Evolutionary conservation across 1,284 basidiomycete genomes (phyloP).

Genomic region (Pyrrhoderma noxium): DNA sequence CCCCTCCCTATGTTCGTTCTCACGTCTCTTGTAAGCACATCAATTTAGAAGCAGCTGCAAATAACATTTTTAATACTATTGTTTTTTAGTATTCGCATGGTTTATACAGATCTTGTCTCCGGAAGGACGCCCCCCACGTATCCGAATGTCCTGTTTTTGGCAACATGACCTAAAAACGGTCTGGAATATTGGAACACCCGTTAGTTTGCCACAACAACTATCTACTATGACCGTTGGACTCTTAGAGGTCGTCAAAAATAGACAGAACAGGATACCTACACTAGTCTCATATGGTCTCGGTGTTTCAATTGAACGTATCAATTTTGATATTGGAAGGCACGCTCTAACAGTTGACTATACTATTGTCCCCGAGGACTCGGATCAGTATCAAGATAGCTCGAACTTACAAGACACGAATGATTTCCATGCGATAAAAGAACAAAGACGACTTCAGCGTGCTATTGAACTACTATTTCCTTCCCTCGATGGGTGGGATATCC

Average conservation of each 20-base stretch:
- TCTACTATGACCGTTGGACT: constrained; percentile 77
- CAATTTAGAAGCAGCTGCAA: too few species aligned
- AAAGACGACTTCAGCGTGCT: constrained; percentile 60
- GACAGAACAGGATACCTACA: constrained; percentile 68
- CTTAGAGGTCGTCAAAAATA: constrained; percentile 68
- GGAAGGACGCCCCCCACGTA: constrained; percentile 31
- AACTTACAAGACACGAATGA: constrained; percentile 45
- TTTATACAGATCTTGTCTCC: constrained; percentile 70
- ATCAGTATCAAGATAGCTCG: constrained; percentile 29
- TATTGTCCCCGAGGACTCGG: constrained; percentile 72
- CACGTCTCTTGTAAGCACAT: constrained; percentile 64
- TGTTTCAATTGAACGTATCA: constrained; percentile 69
- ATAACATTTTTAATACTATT: too few species aligned
- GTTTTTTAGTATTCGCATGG: constrained; percentile 84
- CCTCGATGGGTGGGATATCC: constrained; percentile 87
- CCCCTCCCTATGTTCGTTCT: constrained; percentile 92
- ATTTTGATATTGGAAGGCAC: constrained; percentile 76
- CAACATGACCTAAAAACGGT: constrained; percentile 90
- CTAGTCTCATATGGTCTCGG: constrained; percentile 77
- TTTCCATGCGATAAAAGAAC: constrained; percentile 54
- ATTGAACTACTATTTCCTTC: constrained; percentile 78
- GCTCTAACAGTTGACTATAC: constrained; percentile 82
- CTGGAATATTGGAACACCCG: constrained; percentile 69
- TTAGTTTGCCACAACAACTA: constrained; percentile 61
- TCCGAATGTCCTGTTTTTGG: constrained; percentile 90